Conservation (phyloP, 306 rosid genomes). For the Fragaria nilgerrensis region DNA sequence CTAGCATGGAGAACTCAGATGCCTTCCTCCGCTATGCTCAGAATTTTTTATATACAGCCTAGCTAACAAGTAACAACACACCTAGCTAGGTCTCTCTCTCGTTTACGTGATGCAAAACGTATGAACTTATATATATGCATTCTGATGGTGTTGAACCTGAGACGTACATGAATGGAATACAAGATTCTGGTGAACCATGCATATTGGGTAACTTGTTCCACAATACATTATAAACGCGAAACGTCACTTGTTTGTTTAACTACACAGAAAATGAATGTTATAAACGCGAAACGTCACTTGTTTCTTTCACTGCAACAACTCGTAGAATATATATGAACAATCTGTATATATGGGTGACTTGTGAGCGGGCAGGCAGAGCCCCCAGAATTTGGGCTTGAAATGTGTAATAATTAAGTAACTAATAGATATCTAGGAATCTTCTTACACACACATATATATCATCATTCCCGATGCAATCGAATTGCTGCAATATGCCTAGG, state of each 20-base stretch:
- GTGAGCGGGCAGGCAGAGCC: neutral
- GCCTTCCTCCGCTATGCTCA: constrained; percentile 1
- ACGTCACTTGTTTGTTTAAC: neutral
- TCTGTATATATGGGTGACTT: neutral
- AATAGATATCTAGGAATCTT: neutral
- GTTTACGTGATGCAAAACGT: too few relatives aligned
- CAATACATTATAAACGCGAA: neutral
- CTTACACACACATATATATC: neutral
- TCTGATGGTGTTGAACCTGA: too few relatives aligned
- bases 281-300: neutral
- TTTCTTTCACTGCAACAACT: constrained; percentile 10
- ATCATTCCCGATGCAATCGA: neutral
- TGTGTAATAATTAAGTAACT: neutral
- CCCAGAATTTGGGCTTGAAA: neutral
- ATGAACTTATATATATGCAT: too few relatives aligned
- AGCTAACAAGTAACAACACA: too few relatives aligned
- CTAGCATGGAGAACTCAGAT: neutral
- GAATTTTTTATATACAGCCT: neutral
- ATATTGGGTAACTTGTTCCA: neutral
- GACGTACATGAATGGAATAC: too few relatives aligned
- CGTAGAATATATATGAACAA: neutral
- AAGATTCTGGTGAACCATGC: too few relatives aligned
- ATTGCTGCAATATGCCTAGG: neutral
- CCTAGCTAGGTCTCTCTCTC: too few relatives aligned
- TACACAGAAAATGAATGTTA: neutral